Evolutionary conservation across 768 basidiomycete species (phyloP), one percentile per base, ranked within the genome.

Genomic region (Lentinula aciculospora): DNA sequence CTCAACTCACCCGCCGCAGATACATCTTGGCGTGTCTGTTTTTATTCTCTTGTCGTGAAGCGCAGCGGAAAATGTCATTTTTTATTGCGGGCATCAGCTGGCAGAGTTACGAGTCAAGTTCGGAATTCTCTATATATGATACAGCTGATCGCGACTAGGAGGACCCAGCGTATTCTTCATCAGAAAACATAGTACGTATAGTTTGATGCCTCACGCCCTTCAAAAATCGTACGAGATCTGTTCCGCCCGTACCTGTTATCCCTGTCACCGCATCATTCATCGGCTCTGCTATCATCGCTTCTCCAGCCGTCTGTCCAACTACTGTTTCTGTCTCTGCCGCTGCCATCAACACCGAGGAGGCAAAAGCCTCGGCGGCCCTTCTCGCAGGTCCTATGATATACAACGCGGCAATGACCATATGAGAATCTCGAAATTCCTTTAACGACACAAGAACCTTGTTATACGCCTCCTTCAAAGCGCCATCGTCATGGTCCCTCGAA

Each of bases 201-300:
- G 90, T 92, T 57, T 84, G 79, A 62, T 87, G 82, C 64, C 91
- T 77, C 15, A 87, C 82, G 23, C 78, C 79, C 68, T 85, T 92
- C 63, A 94, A 69, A 65, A 94, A 94, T 36, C 74, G 79, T n/a
- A 88, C 82, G 45, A 94, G 69, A 49, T 85, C 80, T 0, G 91
- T 92, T 1, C 92, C 92, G 8, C 92, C 92, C 0, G 91, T 92
- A 0, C 92, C 92, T 61, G 80, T 84, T 60, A 86, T 39, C 76
- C 57, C 66, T 66, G 60, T 69, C 65, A 32, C 65, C 17, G 39
- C 29, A 59, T 53, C 60, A 10, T 32, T 58, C 59, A 62, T 49
- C 45, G 4, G 53, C 53, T 49, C 10, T 17, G 40, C n/a, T 8
- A 17, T 15, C 2, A 17, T 39, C 17, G 5, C 37, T 3, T n/a